Conservation (phyloP, 2,329 filamentous ascomycete genomes). For the Apiospora phragmitis region DNA sequence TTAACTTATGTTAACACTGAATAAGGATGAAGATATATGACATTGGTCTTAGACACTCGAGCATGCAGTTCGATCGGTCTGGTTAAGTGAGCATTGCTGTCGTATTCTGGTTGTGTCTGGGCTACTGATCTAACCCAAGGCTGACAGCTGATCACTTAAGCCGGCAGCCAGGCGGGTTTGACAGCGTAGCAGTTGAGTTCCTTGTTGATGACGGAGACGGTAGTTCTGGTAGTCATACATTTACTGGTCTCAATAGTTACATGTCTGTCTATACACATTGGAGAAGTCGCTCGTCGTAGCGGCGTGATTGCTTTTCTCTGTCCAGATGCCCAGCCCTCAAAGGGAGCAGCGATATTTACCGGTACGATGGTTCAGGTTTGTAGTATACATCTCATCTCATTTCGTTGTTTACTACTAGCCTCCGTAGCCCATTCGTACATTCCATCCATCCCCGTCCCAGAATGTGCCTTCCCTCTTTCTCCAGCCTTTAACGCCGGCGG, state of each 20-base stretch:
- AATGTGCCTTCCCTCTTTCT: not conserved
- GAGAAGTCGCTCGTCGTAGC: not conserved
- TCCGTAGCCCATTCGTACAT: not conserved
- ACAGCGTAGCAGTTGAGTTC: too few relatives aligned
- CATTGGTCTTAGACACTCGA: too few relatives aligned
- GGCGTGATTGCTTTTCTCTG: not conserved
- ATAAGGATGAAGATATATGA: not conserved
- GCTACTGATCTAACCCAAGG: too few relatives aligned
- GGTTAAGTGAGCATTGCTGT: too few relatives aligned
- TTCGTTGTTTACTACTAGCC: not conserved
- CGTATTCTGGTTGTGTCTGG: too few relatives aligned
- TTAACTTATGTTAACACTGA: not conserved
- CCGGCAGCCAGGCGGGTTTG: too few relatives aligned
- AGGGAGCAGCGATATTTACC: conserved; percentile 1
- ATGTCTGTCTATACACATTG: conserved; percentile 1
- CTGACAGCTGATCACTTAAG: too few relatives aligned
- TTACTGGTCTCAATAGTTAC: conserved; percentile 3
- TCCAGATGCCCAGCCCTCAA: not conserved
- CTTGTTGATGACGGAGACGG: not conserved
- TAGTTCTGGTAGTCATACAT: not conserved
- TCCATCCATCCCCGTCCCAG: not conserved
- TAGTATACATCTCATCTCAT: not conserved
- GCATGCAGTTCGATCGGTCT: not conserved
- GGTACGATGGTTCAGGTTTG: not conserved
- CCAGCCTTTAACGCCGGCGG: conserved; percentile 63